These are phyloP conservation scores for Leccinum rimulosum DNA, from an alignment of 768 basidiomycete genomes.

Conservation along the genomic window DNA sequence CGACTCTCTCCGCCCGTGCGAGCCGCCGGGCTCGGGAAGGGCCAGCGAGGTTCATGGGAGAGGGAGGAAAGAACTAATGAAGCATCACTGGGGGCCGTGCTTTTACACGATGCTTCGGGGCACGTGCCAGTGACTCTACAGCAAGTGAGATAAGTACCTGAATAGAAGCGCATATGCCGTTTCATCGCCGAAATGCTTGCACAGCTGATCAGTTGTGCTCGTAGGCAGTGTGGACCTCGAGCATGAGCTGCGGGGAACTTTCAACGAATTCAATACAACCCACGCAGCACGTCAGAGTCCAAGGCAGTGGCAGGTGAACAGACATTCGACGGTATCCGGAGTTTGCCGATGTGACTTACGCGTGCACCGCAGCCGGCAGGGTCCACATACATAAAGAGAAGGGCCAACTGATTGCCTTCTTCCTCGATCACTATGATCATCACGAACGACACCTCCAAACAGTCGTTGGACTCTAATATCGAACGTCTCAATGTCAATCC, in stretches of 20 bases:
- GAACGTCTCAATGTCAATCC: neutral
- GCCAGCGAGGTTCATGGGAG: conserved; percentile 27
- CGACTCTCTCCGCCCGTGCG: conserved; percentile 9
- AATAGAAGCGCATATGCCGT: neutral
- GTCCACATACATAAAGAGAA: neutral
- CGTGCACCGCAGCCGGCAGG: too few relatives aligned
- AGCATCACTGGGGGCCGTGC: neutral
- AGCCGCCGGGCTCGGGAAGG: conserved; percentile 18
- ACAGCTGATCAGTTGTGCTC: neutral
- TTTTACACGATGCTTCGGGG: conserved; percentile 3
- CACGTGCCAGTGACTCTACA: conserved; percentile 6
- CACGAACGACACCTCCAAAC: neutral
- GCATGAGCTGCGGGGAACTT: neutral
- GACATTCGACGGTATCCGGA: too few relatives aligned
- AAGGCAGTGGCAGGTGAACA: too few relatives aligned
- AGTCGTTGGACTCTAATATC: neutral
- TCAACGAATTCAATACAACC: neutral
- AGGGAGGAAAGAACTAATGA: conserved; percentile 10
- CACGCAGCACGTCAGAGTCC: too few relatives aligned
- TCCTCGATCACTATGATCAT: conserved; percentile 8
- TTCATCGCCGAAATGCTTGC: neutral
- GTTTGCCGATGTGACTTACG: too few relatives aligned
- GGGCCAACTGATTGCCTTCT: neutral
- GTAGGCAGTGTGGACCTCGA: neutral
- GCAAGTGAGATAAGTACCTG: neutral